These are phyloP conservation scores for Sanghuangporus sanghuang DNA, from an alignment of 1,284 basidiomycete species.

Conservation along the genomic window DNA sequence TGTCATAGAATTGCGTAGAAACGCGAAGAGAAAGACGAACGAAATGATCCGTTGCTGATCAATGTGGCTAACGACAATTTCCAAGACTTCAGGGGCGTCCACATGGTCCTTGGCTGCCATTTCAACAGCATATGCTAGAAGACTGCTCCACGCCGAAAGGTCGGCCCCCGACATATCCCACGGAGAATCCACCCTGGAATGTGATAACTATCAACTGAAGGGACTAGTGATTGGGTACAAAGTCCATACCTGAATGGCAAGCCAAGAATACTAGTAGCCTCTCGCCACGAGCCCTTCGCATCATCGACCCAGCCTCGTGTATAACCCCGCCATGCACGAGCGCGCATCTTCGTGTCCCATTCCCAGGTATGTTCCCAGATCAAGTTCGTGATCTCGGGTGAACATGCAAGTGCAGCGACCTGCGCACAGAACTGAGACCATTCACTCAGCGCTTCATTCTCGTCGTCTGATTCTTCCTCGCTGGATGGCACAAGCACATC, in stretches of 20 bases:
- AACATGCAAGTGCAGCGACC: constrained; percentile 29
- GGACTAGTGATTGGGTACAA: constrained; percentile 1
- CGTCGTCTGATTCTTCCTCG: constrained; percentile 22
- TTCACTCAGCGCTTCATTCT: constrained; percentile 32
- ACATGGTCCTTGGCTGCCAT: constrained; percentile 55
- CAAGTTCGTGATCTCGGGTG: constrained; percentile 8
- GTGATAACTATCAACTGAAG: constrained; percentile 1
- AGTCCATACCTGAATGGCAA: constrained; percentile 53
- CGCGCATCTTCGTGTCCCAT: constrained; percentile 36
- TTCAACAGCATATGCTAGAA: constrained; percentile 45
- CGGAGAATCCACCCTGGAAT: constrained; percentile 36
- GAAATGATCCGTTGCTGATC: constrained; percentile 39
- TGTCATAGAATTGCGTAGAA: not conserved
- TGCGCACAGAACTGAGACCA: constrained; percentile 62
- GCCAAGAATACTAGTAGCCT: constrained; percentile 47
- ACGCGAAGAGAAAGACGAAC: not conserved
- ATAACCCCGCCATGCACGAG: constrained; percentile 44
- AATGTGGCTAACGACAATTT: constrained; percentile 46
- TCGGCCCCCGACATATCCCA: constrained; percentile 57
- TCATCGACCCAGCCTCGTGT: constrained; percentile 48
- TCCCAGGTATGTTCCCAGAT: constrained; percentile 24
- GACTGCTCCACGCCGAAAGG: constrained; percentile 49
- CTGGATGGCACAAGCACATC: constrained; percentile 41
- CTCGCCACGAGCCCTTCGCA: constrained; percentile 42
- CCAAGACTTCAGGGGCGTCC: constrained; percentile 46